These are phyloP conservation scores for Polyporus tsugae DNA, from an alignment of 1,284 basidiomycete genomes.

Conservation along the genomic window DNA sequence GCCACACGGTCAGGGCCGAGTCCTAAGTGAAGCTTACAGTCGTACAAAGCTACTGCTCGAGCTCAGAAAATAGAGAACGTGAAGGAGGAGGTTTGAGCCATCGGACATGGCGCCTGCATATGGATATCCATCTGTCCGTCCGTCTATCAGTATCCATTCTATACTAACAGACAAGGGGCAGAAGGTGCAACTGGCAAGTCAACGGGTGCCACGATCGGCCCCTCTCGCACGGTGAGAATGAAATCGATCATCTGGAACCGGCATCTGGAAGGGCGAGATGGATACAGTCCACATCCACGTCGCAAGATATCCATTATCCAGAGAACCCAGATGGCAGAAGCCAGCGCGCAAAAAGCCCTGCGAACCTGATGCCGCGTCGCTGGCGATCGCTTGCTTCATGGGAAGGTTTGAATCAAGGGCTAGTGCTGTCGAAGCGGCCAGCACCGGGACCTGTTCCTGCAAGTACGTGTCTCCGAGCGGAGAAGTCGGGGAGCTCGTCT, in stretches of 20 bases:
- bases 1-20: neutral
- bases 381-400: constrained; percentile 3
- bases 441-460: too few relatives aligned
- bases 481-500: neutral
- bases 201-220: constrained; percentile 1
- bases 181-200: neutral
- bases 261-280: neutral
- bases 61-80: neutral
- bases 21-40: neutral
- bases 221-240: neutral
- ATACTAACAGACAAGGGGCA: neutral
- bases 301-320: neutral
- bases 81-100: neutral
- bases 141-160: neutral
- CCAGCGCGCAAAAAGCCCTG: neutral
- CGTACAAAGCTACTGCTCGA: neutral
- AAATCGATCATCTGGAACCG: neutral
- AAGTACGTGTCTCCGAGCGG: neutral
- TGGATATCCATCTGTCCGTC: neutral
- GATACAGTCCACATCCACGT: neutral
- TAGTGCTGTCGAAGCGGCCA: neutral
- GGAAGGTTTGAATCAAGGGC: neutral
- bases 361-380: neutral
- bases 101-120: neutral
- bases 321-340: constrained; percentile 1